phyloP scores from a whole-genome alignment of 345 rosid species.

The Populus pruinosa region DNA sequence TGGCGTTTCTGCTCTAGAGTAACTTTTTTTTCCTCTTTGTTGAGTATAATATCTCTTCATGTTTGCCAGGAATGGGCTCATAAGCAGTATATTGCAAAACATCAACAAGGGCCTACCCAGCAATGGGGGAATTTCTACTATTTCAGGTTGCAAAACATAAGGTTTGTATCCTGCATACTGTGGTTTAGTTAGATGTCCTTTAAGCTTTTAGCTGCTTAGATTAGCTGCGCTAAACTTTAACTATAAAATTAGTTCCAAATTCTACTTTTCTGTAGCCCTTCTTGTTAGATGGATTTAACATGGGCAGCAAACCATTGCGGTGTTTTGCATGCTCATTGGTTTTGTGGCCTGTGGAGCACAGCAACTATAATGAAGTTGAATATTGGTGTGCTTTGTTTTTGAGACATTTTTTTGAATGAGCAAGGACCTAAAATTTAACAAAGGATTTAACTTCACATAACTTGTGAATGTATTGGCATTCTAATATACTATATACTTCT shows the following conservation, averaged over 20 bases:
- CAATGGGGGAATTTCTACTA: slow-evolving; percentile 98
- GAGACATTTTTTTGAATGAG: not conserved
- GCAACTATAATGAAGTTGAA: not conserved
- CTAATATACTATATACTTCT: not conserved
- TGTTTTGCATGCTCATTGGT: not conserved
- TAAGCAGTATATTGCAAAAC: slow-evolving; percentile 79
- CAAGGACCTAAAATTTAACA: not conserved
- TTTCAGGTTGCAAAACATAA: slow-evolving; percentile 89
- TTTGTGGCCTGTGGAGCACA: not conserved
- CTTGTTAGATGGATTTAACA: not conserved
- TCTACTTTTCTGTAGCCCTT: not conserved
- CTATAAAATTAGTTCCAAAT: not conserved
- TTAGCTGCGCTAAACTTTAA: not conserved
- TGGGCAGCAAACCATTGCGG: not conserved
- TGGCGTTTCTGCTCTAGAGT: not conserved
- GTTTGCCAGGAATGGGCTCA: slow-evolving; percentile 90
- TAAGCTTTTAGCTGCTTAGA: not conserved
- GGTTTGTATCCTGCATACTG: slow-evolving; percentile 40
- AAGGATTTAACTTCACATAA: not conserved
- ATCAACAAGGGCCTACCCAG: slow-evolving; percentile 88
- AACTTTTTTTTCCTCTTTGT: not conserved
- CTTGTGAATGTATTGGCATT: not conserved
- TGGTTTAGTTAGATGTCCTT: not conserved
- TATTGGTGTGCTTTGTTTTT: not conserved
- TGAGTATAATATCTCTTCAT: slow-evolving; percentile 4